Evolutionary conservation across 805 yeast species (phyloP), one percentile per base, ranked within the genome.

Genomic region (Scheffersomyces ergatensis): DNA sequence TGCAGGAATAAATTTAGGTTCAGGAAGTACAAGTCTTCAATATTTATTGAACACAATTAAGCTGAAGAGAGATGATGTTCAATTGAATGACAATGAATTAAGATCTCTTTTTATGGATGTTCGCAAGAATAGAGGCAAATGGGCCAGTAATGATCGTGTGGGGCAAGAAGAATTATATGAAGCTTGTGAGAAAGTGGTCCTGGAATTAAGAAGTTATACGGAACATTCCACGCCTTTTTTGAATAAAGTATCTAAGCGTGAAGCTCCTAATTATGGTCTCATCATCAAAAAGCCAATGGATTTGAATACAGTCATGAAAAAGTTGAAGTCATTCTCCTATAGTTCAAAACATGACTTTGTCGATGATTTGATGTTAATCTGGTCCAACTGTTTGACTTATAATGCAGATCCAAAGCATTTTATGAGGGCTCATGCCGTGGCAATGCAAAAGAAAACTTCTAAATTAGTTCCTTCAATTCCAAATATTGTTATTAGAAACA

Each of bases 111-210:
- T 93, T 39, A 78, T 87, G 76, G 99, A 93, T 57, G 98, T 93
- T 8, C 75, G 97, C 37, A 93, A 90, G 53, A 92, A 90, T 57
- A 72, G 98, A 44, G 95, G 98, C 0, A 93, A 93, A 63, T 93
- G 99, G 99, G 95, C 97, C 7, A 87, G 87, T 43, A 97, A 93
- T 57, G 96, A 90, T 43, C 76, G 86, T 46, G 82, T 93, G 33
- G 99, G 99, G 5, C 99, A 93, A 64, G 99, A 93, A 58, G 99
- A 95, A 60, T 74, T 93, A 17, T 93, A 93, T 56, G 99, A 95
- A 52, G 96, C 97, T 0, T 92, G 97, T 54, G 99, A 93, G 53
- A 90, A 89, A 55, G 99, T 93, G 1, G 90, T 92, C 0, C 67
- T 83, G 48, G 98, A 93, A 53, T 67, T 93, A 24, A 76, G 99